Evolutionary conservation across 345 rosid species (phyloP).

Genomic region (Geranium brycei): DNA sequence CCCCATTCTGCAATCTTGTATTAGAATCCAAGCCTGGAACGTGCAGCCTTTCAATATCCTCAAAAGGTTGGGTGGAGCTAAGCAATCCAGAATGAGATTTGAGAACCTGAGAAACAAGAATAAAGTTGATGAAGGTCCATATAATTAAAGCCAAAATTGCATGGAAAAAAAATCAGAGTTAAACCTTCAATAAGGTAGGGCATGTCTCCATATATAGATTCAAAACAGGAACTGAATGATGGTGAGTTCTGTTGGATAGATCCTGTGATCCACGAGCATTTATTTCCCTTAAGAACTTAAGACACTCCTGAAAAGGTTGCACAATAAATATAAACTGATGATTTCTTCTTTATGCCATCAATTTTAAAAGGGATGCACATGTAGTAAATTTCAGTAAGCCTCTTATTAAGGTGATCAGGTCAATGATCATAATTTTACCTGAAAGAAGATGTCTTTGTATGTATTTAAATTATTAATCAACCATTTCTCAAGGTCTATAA

Average conservation of each 20-base stretch:
- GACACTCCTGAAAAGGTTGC: conserved; percentile 60
- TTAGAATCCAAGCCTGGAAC: conserved; percentile 37
- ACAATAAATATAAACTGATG: conserved; percentile 2
- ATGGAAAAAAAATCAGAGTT: conserved; percentile 2
- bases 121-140: background rate
- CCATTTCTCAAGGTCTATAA: conserved; percentile 79
- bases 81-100: conserved; percentile 37
- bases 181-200: conserved; percentile 62
- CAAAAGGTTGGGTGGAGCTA: conserved; percentile 40
- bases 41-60: conserved; percentile 63
- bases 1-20: conserved; percentile 62
- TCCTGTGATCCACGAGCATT: conserved; percentile 56
- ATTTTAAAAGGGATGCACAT: background rate
- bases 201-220: conserved; percentile 51
- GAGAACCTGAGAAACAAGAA: conserved; percentile 38
- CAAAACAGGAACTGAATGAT: conserved; percentile 39
- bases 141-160: background rate
- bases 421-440: conserved; percentile 28
- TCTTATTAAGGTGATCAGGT: background rate
- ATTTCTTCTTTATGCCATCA: background rate
- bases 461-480: conserved; percentile 39
- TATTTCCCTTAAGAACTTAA: conserved; percentile 62
- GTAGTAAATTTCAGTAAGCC: background rate
- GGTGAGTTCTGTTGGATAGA: conserved; percentile 42
- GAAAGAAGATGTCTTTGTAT: conserved; percentile 62